Base-by-base conservation (phyloP, 164 flowering plant genomes). In the Sextonia rubra region DNA sequence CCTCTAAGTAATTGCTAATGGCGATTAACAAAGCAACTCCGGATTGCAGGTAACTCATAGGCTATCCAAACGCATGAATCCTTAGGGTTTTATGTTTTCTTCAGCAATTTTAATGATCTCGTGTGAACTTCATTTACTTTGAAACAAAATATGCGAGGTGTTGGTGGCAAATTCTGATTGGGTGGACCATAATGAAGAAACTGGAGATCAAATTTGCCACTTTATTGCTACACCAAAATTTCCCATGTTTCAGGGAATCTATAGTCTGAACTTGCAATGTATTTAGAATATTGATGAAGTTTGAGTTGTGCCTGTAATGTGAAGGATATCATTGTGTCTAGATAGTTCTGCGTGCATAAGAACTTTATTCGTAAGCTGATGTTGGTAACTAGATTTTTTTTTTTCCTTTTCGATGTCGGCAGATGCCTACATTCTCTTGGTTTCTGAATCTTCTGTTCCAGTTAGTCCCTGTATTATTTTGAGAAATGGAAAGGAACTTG, bases 401-500 rank as follows among this genome's bases (percentile, higher is more conserved):
- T 32, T 32, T 52, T 47, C 49, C 1, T 52, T 5, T 20, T 52
- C 5, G 14, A 52, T 52, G 44, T 8, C n/a, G 1, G 2, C 58
- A 52, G 20, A 52, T 17, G 58, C 58, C n/a, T 15, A 20, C 58
- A 52, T 12, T 20, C 5, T 52, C n/a, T 52, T 20, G 14, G n/a
- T 52, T 18, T 52, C 58, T 52, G n/a, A 15, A 14, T 15, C 56
- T 60, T n/a, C 26, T 61, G 12, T 22, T 23, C 25, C 64, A 25
- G 17, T 27, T 27, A 4, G 70, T 37, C n/a, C 1, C 68, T 61
- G 49, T 58, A 24, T 49, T 76, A 20, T 37, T 18, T 73, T 56
- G 15, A 49, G 66, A 52, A 47, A 77, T 80, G 82, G 80, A 74
- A 71, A 69, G 27, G 37, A 37, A 56, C 61, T 66, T 66, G 30